These are phyloP conservation scores for Corymbia maculata DNA, from an alignment of 345 rosid species.

Conservation along the genomic window DNA sequence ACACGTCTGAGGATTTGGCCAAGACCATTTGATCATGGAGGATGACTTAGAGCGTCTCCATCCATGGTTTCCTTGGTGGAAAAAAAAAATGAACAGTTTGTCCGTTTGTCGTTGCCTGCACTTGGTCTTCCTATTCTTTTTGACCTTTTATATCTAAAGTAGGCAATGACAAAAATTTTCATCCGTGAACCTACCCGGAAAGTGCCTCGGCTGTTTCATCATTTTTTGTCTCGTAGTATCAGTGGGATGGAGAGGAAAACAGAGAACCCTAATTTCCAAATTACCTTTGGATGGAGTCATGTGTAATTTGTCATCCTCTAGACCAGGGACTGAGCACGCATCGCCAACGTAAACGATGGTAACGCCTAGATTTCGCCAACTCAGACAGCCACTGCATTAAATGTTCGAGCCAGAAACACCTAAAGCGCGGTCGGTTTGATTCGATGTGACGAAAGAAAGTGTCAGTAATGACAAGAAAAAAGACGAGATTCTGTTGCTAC, in stretches of 20 bases:
- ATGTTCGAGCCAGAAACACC: not conserved
- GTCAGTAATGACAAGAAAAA: not conserved
- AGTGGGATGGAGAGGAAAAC: not conserved
- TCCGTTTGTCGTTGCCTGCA: not conserved
- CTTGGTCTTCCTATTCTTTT: not conserved
- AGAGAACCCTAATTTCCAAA: not conserved
- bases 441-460: not conserved
- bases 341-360: too few relatives aligned
- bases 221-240: not conserved
- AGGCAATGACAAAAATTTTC: not conserved
- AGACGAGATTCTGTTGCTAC: not conserved
- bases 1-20: not conserved
- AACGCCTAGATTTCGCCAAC: not conserved
- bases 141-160: not conserved
- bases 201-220: not conserved
- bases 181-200: too few relatives aligned
- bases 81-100: not conserved
- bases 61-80: not conserved
- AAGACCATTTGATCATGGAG: not conserved
- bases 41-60: not conserved
- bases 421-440: not conserved
- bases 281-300: not conserved
- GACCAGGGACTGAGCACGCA: too few relatives aligned
- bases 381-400: not conserved
- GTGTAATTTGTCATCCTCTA: not conserved